Base-by-base conservation (phyloP, 2,329 filamentous ascomycete species). In the Aspergillus ustus region DNA sequence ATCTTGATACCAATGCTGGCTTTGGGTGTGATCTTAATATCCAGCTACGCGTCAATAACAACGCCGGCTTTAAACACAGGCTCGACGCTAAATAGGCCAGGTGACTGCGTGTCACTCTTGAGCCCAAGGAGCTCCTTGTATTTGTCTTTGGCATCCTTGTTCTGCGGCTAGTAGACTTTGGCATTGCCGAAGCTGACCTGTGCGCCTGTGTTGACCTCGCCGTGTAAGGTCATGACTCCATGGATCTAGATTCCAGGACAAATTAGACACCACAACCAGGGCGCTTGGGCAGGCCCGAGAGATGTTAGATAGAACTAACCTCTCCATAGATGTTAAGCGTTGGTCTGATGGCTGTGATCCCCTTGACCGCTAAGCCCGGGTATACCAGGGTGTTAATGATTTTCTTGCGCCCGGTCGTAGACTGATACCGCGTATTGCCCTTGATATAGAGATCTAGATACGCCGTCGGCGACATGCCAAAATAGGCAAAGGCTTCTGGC, bases 281-380 rank as follows among this genome's bases (percentile, higher is more conserved):
- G 48, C 7, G 20, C 5, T 25, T 9, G 13, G 22, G 13, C 5
- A 51, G 22, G 11, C 20, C 15, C 48, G 48, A 52, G 28, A 45
- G 25, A 45, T 49, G 13, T 46, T 4, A 20, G 19, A 40, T 11
- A 37, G 13, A 45, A 45, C 48, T 58, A 20, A 44, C 57, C 37
- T 52, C 20, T 31, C 67, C 65, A 44, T 66, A 69, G 29, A 70
- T 34, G 48, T 69, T 65, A 28, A 70, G 48, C 5, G 63, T 70
- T 15, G 66, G 67, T 20, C 67, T 65, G n/a, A 69, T 65, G 8
- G 66, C 66, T 25, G 67, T 65, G 31, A 68, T 68, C 7, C 67
- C 70, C 55, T 71, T 70, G 60, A 71, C 62, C n/a, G 66, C 62
- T 25, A 71, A 52, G 2, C 69, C 69, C 4, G 68, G 69, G 49